Evolutionary conservation across 768 basidiomycete species (phyloP).

Genomic region (Hygrophoropsis aurantiaca): DNA sequence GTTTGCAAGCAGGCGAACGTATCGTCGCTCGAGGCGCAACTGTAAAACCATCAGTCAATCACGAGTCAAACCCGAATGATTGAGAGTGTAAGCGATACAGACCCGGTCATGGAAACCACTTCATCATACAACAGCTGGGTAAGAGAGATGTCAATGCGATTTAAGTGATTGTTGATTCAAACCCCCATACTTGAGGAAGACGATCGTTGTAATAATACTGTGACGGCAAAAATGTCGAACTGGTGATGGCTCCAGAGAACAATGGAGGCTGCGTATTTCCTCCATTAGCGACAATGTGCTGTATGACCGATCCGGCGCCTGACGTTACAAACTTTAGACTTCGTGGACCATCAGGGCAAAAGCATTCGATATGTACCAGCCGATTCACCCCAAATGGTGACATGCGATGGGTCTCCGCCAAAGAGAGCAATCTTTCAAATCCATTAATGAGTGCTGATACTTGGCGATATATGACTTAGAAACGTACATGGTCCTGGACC

Average conservation of each 20-base stretch:
- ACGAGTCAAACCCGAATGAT: no score
- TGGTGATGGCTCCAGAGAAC: conserved; percentile 32
- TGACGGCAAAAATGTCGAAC: conserved; percentile 29
- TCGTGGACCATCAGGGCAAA: neutral
- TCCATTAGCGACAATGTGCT: conserved; percentile 32
- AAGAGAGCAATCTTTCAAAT: conserved; percentile 34
- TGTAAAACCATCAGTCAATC: conserved; percentile 3
- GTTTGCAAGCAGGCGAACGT: conserved; percentile 26
- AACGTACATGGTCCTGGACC: conserved; percentile 33
- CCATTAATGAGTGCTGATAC: neutral
- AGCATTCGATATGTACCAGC: conserved; percentile 21
- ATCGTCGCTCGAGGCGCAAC: conserved; percentile 20
- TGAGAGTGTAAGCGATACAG: no score
- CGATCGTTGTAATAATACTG: conserved; percentile 34
- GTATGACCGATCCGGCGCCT: conserved; percentile 35
- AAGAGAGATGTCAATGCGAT: no score
- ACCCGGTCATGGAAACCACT: no score
- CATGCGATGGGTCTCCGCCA: conserved; percentile 30
- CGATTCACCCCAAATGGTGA: conserved; percentile 38
- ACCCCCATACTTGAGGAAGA: conserved; percentile 29
- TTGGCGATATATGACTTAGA: neutral
- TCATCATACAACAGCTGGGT: conserved; percentile 1
- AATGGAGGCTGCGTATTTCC: conserved; percentile 33
- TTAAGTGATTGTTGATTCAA: no score
- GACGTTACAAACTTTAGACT: neutral